phyloP scores from a whole-genome alignment of 805 yeast genomes.

The Brettanomyces naardenensis region DNA sequence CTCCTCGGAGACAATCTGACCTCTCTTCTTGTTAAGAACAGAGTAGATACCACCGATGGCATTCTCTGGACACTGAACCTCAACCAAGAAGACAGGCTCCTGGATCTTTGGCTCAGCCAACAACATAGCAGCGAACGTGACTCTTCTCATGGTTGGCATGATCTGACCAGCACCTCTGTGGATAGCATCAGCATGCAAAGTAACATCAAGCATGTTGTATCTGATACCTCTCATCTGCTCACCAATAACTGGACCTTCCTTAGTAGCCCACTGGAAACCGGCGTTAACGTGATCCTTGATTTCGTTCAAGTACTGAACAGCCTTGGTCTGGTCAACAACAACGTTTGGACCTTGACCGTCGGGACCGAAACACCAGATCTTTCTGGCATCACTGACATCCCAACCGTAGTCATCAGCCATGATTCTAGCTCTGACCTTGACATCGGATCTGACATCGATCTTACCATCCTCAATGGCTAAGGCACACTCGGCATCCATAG shows the following conservation, averaged over 20 bases:
- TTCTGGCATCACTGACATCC: constrained; percentile 99
- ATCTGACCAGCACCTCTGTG: constrained; percentile 99
- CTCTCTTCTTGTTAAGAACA: constrained; percentile 98
- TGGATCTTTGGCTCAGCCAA: constrained; percentile 98
- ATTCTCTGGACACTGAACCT: constrained; percentile 98
- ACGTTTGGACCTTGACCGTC: constrained; percentile 98
- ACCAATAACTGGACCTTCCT: constrained; percentile 98
- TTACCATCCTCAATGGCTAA: constrained; percentile 89
- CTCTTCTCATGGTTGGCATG: constrained; percentile 99
- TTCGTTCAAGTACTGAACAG: constrained; percentile 97
- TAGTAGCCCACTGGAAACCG: constrained; percentile 99
- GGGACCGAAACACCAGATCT: constrained; percentile 99
- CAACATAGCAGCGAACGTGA: constrained; percentile 94
- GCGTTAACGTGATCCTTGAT: constrained; percentile 99
- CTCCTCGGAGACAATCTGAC: constrained; percentile 98
- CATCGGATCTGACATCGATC: constrained; percentile 92
- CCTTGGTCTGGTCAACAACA: constrained; percentile 99
- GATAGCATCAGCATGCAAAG: constrained; percentile 99
- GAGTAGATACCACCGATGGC: constrained; percentile 99
- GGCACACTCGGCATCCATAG: constrained; percentile 88
- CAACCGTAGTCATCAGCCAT: constrained; percentile 99
- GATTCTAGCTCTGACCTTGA: constrained; percentile 98
- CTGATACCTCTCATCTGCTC: constrained; percentile 95
- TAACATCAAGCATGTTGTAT: constrained; percentile 97
- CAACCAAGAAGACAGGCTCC: constrained; percentile 99